Evolutionary conservation across 106 monocot species (phyloP), one percentile per base, ranked within the genome.

Genomic region (Dendrobium catenatum): DNA sequence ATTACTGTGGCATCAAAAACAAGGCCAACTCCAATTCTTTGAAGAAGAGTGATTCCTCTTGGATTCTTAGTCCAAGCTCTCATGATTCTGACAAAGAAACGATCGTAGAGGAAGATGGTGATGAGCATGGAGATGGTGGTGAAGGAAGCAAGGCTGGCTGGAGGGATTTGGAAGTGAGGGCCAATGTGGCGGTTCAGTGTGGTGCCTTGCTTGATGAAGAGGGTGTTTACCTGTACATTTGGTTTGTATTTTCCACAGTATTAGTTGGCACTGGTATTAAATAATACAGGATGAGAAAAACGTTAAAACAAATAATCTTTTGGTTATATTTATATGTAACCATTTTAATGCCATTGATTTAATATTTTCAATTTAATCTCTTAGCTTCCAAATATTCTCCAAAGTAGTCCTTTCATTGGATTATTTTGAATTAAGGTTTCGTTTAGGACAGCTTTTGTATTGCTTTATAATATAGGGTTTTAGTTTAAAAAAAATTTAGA

Each of bases 191-290:
- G 77, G 27, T 77, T 37, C n/a, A 82, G 75, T 9, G 82, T 82
- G 44, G 82, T 78, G 20, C 82, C 82, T 68, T 82, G 82, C 68
- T 82, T 82, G 37, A 82, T 49, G 82, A 82, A 82, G 58, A 82
- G 82, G 68, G 68, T 82, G 77, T 48, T 49, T 16, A 83, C 27
- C 72, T 80, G 80, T 3, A 68, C 68, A 68, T 68, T 26, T 68
- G 68, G n/a, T 31, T 68, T 29, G 70, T 33, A 61, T 61, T 61
- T 68, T 68, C 7, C 68, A 68, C 68, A 68, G 68, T 68, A 16
- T 31, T 29, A 68, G 10, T 68, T 20, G n/a, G 61, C 22, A 5
- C 61, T n/a, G 22, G n/a, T 61, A 61, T 61, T 61, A 4, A 61
- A 10, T 22, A 61, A 6, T 61, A 22, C 37, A 3, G 54, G 16